phyloP scores from a whole-genome alignment of 345 rosid species.

The Hevea brasiliensis region DNA sequence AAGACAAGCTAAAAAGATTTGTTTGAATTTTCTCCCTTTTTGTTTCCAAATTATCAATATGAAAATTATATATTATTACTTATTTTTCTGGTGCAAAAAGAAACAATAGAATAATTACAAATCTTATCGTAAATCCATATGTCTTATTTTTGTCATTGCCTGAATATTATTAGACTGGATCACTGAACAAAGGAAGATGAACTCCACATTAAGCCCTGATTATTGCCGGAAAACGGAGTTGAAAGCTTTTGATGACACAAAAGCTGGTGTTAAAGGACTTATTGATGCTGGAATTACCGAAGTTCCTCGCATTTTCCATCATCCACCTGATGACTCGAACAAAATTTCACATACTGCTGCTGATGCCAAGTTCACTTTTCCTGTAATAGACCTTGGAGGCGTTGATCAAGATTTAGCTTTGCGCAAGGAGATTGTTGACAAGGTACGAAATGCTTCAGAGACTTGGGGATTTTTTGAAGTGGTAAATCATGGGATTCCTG shows the following conservation, averaged over 20 bases:
- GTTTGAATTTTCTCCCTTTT: too few relatives aligned
- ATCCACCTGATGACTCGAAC: not conserved
- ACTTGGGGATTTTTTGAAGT: conserved; percentile 19
- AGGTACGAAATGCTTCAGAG: conserved; percentile 4
- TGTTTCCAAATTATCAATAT: too few relatives aligned
- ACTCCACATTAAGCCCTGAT: not conserved
- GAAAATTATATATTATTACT: too few relatives aligned
- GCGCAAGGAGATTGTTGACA: not conserved
- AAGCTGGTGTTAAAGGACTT: conserved; percentile 22
- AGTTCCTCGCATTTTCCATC: conserved; percentile 9
- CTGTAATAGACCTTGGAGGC: not conserved
- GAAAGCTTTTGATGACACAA: conserved; percentile 19
- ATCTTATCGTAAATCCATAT: too few relatives aligned
- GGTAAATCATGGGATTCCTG: conserved; percentile 25
- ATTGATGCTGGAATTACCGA: conserved; percentile 11
- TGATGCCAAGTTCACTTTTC: not conserved
- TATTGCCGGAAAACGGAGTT: not conserved
- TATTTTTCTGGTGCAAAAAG: too few relatives aligned
- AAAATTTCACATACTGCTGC: not conserved
- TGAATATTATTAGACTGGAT: too few relatives aligned
- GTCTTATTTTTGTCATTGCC: too few relatives aligned
- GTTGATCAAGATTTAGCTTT: not conserved
- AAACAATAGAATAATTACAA: too few relatives aligned
- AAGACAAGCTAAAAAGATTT: too few relatives aligned
- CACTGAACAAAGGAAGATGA: not conserved